phyloP scores from a whole-genome alignment of 2,329 filamentous ascomycete species.

The Sporothrix luriei region DNA sequence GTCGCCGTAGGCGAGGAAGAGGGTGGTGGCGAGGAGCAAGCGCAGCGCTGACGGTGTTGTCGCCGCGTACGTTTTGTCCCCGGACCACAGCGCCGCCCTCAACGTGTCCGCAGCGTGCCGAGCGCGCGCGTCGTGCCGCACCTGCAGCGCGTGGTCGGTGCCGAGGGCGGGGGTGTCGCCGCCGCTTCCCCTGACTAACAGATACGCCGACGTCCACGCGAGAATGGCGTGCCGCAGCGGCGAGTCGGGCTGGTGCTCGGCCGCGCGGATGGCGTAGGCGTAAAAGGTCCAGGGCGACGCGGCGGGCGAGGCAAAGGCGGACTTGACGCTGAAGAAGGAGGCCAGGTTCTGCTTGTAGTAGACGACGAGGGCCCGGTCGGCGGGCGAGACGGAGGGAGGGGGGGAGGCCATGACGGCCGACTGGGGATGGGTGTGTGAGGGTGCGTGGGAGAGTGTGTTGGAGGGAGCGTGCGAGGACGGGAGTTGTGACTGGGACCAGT shows the following conservation, averaged over 20 bases:
- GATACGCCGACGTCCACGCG: conserved; percentile 32
- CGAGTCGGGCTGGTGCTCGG: conserved; percentile 31
- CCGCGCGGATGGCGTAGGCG: conserved; percentile 31
- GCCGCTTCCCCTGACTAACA: conserved; percentile 17
- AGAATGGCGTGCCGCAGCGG: conserved; percentile 32
- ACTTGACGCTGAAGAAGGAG: conserved; percentile 31
- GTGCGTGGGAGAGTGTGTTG: too few species aligned
- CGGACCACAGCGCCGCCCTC: not conserved
- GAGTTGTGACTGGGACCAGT: not conserved
- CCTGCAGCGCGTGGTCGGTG: conserved; percentile 15
- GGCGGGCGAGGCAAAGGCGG: conserved; percentile 6
- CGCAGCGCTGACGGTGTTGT: not conserved
- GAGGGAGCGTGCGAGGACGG: too few species aligned
- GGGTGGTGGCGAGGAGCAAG: conserved; percentile 27
- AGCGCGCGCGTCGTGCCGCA: conserved; percentile 31
- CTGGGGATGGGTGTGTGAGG: not conserved
- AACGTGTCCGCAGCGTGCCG: conserved; percentile 13
- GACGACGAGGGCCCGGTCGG: conserved; percentile 22
- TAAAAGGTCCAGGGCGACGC: conserved; percentile 32
- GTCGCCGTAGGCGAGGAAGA: conserved; percentile 31
- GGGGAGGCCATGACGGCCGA: not conserved
- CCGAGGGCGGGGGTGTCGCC: not conserved
- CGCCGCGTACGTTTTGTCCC: not conserved
- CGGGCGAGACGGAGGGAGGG: not conserved
- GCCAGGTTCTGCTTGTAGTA: conserved; percentile 32